These are phyloP conservation scores for Akanthomyces dipterigenus DNA, from an alignment of 2,329 filamentous ascomycete genomes.

Conservation along the genomic window DNA sequence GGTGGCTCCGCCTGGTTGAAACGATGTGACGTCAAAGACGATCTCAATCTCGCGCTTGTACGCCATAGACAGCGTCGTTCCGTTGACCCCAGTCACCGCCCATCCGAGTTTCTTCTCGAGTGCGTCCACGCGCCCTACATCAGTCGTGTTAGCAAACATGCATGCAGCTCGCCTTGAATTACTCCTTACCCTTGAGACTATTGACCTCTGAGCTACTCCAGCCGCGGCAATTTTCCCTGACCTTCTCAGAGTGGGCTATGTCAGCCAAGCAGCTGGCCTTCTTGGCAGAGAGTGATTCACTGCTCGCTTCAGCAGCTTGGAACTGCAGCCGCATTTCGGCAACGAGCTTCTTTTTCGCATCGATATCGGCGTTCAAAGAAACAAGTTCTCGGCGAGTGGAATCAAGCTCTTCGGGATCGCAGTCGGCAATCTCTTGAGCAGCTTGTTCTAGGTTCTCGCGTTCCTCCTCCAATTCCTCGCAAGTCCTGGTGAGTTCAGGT, in stretches of 20 bases:
- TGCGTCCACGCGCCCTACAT: conserved; percentile 53
- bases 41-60: conserved; percentile 68
- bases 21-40: conserved; percentile 60
- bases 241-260: conserved; percentile 74
- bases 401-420: conserved; percentile 73
- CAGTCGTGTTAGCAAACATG: conserved; percentile 29
- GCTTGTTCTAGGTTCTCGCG: conserved; percentile 61
- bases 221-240: conserved; percentile 81
- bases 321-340: conserved; percentile 60
- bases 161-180: background rate
- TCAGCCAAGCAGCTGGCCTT: conserved; percentile 66
- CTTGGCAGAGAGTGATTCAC: conserved; percentile 55
- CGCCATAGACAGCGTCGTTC: conserved; percentile 59
- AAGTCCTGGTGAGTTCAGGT: conserved; percentile 55
- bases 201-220: conserved; percentile 81
- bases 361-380: conserved; percentile 59
- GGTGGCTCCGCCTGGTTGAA: conserved; percentile 41
- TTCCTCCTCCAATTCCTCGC: conserved; percentile 56
- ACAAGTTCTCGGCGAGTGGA: conserved; percentile 63
- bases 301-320: conserved; percentile 56
- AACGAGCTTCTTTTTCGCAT: conserved; percentile 61
- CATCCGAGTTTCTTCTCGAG: conserved; percentile 65
- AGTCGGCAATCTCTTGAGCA: conserved; percentile 69
- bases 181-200: conserved; percentile 59
- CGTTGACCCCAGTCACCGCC: conserved; percentile 60